Percentiles rank a stretch among this genome's conserved stretches.
Conservation (phyloP, 768 basidiomycete species). For the Russula compacta region DNA sequence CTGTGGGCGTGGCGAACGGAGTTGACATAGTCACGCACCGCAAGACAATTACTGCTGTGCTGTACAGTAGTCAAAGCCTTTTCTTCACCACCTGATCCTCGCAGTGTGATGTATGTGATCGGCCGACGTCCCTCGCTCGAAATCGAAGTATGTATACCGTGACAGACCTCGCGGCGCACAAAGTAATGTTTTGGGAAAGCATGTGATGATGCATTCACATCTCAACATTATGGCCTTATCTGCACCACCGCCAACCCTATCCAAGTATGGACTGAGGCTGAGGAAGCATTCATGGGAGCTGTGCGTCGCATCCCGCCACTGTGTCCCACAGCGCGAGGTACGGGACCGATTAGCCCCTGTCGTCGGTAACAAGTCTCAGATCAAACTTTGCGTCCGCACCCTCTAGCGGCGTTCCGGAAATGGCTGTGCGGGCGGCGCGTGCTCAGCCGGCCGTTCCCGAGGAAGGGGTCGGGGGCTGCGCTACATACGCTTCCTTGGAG, state of each 20-base stretch:
- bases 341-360: slow-evolving; percentile 9
- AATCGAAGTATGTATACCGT: neutral
- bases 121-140: neutral
- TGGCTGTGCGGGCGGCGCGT: neutral
- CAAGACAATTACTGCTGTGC: too few relatives aligned
- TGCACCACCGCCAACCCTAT: neutral
- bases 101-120: neutral
- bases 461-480: neutral
- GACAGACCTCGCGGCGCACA: neutral
- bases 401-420: slow-evolving; percentile 5
- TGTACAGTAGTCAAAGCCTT: too few relatives aligned
- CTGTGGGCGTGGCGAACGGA: too few relatives aligned
- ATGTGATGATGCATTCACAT: slow-evolving; percentile 4
- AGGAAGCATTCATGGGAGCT: neutral
- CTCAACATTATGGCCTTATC: neutral
- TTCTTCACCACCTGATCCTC: neutral
- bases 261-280: neutral
- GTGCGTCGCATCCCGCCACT: neutral
- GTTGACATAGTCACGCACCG: too few relatives aligned
- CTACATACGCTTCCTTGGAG: neutral
- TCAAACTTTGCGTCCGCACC: neutral
- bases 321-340: neutral
- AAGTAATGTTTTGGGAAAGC: neutral
- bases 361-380: neutral
- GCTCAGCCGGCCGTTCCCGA: neutral